Evolutionary conservation across 306 rosid species (phyloP), one percentile per base, ranked within the genome.

Genomic region (Cicer bijugum): DNA sequence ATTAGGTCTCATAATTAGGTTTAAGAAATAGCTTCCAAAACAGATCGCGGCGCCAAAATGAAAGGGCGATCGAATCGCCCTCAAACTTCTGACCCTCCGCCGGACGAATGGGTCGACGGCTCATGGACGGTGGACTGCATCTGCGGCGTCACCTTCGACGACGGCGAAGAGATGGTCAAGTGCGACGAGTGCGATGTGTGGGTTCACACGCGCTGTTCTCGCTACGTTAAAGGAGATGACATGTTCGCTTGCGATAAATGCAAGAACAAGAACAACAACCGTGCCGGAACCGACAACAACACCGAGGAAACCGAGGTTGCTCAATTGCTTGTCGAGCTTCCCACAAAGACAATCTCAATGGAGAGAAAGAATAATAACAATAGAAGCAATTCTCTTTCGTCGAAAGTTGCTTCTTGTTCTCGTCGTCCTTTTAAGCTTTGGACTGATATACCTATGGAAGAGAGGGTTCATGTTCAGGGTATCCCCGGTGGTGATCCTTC

Each of bases 101-200:
- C 94, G 19, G 97, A 94, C 38, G 98, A 91, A 35, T 94, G 99
- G 99, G 91, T 85, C 9, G 88, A 91, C 67, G 99, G 89, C 5
- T 87, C 96, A 2, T 94, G 99, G 99, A 91, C 97, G 4, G 99
- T 94, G 76, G 99, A 94, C 77, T 94, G 99, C 69, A 80, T 91
- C 19, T 94, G 99, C 74, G 99, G 99, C 50, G 99, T 94, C 40
- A 91, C 79, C 78, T 94, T 89, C 69, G 99, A 94, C 77, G 99
- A 94, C 75, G 99, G 99, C 33, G 99, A 94, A 50, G 99, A 94
- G 88, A 94, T 94, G 99, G 99, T 94, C 5, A 94, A 94, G 70
- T 94, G 99, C 67, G 99, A 94, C 15, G 99, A 94, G 86, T 94
- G 99, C 50, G 97, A 91, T 51, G 99, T 94, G 5, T 94, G 99